Conservation (phyloP, 83 land plant genomes). For the Picea engelmannii region DNA sequence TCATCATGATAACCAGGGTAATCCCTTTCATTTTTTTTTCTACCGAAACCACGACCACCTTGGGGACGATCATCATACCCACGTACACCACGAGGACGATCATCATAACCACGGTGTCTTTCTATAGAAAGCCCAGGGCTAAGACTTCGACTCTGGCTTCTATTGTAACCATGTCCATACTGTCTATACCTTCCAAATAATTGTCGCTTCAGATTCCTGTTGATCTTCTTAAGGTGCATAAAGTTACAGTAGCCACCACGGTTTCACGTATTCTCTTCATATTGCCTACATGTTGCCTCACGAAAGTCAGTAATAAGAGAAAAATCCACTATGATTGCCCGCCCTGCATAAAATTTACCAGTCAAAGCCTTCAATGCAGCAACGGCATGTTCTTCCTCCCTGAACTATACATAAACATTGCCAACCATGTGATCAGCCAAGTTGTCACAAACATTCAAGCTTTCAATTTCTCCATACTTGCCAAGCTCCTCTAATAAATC, state of each 20-base stretch:
- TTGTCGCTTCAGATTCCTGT: conserved; percentile 48
- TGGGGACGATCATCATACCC: conserved; percentile 22
- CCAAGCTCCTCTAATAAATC: conserved; percentile 70
- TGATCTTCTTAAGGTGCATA: conserved; percentile 59
- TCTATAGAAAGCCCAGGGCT: conserved; percentile 21
- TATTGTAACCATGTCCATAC: conserved; percentile 5
- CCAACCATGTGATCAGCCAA: conserved; percentile 81
- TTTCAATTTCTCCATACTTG: conserved; percentile 75
- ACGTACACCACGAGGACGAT: conserved; percentile 23
- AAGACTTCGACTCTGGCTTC: conserved; percentile 43
- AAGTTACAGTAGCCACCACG: conserved; percentile 78
- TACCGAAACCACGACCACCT: conserved; percentile 23
- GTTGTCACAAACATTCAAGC: conserved; percentile 70
- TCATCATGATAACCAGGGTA: conserved; percentile 27
- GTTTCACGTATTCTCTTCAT: conserved; percentile 73
- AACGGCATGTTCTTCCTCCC: conserved; percentile 65
- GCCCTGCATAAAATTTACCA: conserved; percentile 39
- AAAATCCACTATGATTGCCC: conserved; percentile 58
- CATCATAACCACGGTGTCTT: conserved; percentile 25
- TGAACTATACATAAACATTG: conserved; percentile 71
- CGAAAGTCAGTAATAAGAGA: conserved; percentile 77
- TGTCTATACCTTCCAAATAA: conserved; percentile 61
- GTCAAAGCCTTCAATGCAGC: conserved; percentile 49
- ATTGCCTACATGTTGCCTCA: conserved; percentile 74
- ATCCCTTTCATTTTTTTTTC: conserved; percentile 41